Evolutionary conservation across 108 stramenopile genomes (phyloP), one percentile per base, ranked within the genome.

Genomic region (Nitzschia sp.): DNA sequence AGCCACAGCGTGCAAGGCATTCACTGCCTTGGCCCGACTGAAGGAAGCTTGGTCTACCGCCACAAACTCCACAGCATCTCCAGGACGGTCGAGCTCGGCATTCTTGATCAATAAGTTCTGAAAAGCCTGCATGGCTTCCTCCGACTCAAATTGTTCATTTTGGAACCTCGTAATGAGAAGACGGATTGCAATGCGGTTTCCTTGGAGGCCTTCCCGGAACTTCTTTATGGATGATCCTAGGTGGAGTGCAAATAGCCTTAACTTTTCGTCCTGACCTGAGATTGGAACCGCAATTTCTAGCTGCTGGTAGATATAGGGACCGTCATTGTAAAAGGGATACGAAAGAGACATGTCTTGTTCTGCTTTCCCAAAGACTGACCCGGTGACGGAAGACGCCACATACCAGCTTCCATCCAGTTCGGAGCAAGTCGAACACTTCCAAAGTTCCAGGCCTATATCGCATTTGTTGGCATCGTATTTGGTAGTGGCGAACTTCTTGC

Each of bases 11-110:
- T 73, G 72, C 63, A 73, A 38, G 16, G 57, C 57, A 58, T 65
- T 66, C 8, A 73, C 26, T 5, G 72, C 72, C 30, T 72, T 72
- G 50, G 71, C 71, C n/a, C 71, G 71, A 55, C 30, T 63, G 9
- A 63, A 72, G 32, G 50, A 25, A 29, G 23, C 25, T 3, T 36
- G 29, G 19, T 72, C 38, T 6, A 62, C 71, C 11, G 52, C 25
- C 9, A 72, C 61, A 55, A 63, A 62, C 13, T 57, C 41, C 2
- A 72, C 62, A 15, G 48, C 25, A 29, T 63, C 71, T 34, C 30
- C 71, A 15, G 36, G 13, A n/a, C 50, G 45, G 15, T 35, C 16
- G 0, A 72, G 53, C 29, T 45, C 62, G 1, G 71, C 41, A 38
- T 31, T 48, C 36, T 63, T 44, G 27, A 52, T 31, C 2, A 72